Evolutionary conservation across 2,329 filamentous ascomycete genomes (phyloP), one percentile per base, ranked within the genome.

Genomic region (Apiospora sp.): DNA sequence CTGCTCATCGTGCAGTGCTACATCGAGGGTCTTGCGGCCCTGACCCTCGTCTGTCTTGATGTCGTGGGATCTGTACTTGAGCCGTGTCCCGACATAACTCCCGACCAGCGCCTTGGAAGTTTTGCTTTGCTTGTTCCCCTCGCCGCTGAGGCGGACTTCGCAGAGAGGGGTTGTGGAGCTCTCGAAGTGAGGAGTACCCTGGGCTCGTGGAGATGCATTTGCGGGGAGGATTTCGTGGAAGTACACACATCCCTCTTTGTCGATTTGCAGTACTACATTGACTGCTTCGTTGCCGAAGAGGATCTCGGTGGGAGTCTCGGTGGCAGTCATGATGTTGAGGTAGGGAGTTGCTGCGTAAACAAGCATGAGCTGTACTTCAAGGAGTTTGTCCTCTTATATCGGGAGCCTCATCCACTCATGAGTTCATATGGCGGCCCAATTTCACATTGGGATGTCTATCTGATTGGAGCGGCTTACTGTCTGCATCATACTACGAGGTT

Each of bases 111-210:
- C 34, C 34, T 41, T 64, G 58, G 34, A 64, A 1, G 58, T 64
- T 19, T 64, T 41, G 34, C 34, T 64, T 3, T 64, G 30, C 58
- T 34, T n/a, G 3, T 64, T 37, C 8, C 58, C 34, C 34, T 64
- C 58, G 4, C 58, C 58, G 10, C 58, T 41, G 34, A 64, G 58
- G 16, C 54, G 54, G 34, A 64, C 10, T 41, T 64, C 58, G 12
- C 58, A n/a, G 58, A 64, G 58, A 64, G 58, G 58, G 7, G 58
- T 64, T 4, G 58, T 34, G 1, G 34, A 64, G 58, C 58, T 64
- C 1, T 41, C 34, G 34, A 64, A 64, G n/a, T 64, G 58, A n/a
- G 58, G 34, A 13, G 58, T 37, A 0, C 58, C 58, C 34, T 64
- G 58, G n/a, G 34, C 19, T 22, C 34, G 58, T 2, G 58, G 58